Evolutionary conservation across 441 rosid genomes (phyloP).

Genomic region (Biscutella laevigata): DNA sequence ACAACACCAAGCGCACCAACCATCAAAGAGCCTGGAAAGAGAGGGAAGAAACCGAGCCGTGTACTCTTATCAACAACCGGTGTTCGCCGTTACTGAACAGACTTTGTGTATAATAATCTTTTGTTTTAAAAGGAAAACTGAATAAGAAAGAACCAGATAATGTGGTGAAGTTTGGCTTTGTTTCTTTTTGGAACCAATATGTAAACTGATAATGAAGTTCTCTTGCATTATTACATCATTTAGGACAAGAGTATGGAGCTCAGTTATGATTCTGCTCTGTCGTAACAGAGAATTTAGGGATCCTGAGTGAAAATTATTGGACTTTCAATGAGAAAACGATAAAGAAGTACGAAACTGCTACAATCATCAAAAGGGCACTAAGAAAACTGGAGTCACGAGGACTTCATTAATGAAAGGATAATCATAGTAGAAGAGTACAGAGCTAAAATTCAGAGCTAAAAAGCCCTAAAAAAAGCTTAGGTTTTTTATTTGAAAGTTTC

Average conservation of each 20-base stretch:
- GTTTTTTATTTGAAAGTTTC: slow-evolving; percentile 12
- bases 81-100: slow-evolving; percentile 58
- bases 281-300: too few relatives aligned
- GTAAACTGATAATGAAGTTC: slow-evolving; percentile 2
- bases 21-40: slow-evolving; percentile 50
- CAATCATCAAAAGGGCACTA: slow-evolving; percentile 5
- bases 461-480: slow-evolving; percentile 2
- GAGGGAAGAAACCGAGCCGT: slow-evolving; percentile 58
- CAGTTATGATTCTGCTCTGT: background rate
- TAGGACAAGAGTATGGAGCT: background rate
- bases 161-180: slow-evolving; percentile 7
- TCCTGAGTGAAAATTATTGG: too few relatives aligned
- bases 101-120: slow-evolving; percentile 16
- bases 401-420: slow-evolving; percentile 4
- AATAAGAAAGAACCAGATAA: background rate
- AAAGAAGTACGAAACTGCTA: background rate
- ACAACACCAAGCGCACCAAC: slow-evolving; percentile 33
- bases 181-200: background rate
- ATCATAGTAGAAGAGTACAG: too few relatives aligned
- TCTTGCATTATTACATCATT: background rate
- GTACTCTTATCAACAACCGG: slow-evolving; percentile 69
- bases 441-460: background rate
- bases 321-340: slow-evolving; percentile 15
- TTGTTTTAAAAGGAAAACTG: background rate
- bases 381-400: slow-evolving; percentile 15